These are phyloP conservation scores for Alternaria consortialis DNA, from an alignment of 2,329 filamentous ascomycete species.

Conservation along the genomic window DNA sequence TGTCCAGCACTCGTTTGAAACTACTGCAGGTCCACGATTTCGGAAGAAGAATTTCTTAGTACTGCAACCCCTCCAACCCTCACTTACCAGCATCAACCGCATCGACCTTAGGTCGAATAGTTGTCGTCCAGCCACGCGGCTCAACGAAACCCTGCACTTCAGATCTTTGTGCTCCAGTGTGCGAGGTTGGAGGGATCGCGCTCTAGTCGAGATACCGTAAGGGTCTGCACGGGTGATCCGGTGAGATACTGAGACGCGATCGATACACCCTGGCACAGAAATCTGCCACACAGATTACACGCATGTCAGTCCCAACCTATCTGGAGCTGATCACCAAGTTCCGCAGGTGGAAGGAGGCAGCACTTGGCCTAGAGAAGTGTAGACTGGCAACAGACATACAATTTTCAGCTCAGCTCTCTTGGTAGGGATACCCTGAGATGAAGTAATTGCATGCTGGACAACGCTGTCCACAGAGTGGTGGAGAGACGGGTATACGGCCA, in stretches of 20 bases:
- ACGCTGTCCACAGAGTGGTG: not conserved
- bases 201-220: conserved; percentile 3
- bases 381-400: not conserved
- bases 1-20: conserved; percentile 26
- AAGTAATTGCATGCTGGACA: not conserved
- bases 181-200: not conserved
- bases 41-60: conserved; percentile 14
- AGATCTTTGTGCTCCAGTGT: conserved; percentile 3
- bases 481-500: not conserved
- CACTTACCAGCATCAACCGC: conserved; percentile 19
- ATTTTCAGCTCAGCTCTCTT: not conserved
- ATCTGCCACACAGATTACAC: not conserved
- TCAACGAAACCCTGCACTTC: conserved; percentile 9
- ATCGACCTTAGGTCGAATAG: conserved; percentile 3
- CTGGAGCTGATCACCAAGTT: not conserved
- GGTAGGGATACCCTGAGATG: not conserved
- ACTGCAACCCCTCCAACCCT: conserved; percentile 8
- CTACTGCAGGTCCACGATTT: conserved; percentile 34
- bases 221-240: conserved; percentile 5
- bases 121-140: conserved; percentile 7
- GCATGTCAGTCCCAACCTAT: not conserved
- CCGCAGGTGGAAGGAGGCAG: not conserved
- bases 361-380: not conserved
- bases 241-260: not conserved
- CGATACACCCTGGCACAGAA: not conserved